phyloP scores from a whole-genome alignment of 257 asterid genomes.

The Plantago ovata region DNA sequence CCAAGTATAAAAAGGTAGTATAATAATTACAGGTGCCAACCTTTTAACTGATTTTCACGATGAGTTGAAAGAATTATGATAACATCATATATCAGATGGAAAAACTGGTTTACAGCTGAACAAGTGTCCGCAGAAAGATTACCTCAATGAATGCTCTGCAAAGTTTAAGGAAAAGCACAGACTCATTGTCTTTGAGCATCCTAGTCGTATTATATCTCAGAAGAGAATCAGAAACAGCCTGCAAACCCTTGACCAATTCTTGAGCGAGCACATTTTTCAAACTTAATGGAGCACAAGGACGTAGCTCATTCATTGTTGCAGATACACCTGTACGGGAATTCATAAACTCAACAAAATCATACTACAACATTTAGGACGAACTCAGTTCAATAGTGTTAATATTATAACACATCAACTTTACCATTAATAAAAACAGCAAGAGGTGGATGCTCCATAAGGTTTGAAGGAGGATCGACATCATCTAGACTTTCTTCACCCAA shows the following conservation, averaged over 20 bases:
- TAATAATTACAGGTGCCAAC: background rate
- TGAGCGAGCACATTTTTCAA: conserved; percentile 57
- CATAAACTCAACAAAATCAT: conserved; percentile 3
- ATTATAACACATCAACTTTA: conserved; percentile 22
- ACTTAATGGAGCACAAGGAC: conserved; percentile 91
- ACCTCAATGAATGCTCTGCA: conserved; percentile 92
- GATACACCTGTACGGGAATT: conserved; percentile 64
- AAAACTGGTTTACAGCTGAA: background rate
- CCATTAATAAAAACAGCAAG: conserved; percentile 90
- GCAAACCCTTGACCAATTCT: conserved; percentile 49
- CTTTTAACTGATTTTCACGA: background rate
- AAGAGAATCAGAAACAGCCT: conserved; percentile 78
- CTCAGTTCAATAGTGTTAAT: background rate
- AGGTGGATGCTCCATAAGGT: conserved; percentile 98
- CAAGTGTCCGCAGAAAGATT: conserved; percentile 16
- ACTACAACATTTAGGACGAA: background rate
- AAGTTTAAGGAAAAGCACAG: conserved; percentile 76
- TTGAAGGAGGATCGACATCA: conserved; percentile 81
- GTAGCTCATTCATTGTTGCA: conserved; percentile 92
- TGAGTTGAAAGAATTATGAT: no score
- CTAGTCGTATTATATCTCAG: conserved; percentile 81
- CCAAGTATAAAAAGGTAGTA: no score
- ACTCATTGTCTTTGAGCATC: conserved; percentile 82
- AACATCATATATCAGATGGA: background rate
- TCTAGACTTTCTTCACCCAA: conserved; percentile 75